Evolutionary conservation across 768 basidiomycete genomes (phyloP).

Genomic region (Dioszegia aurantiaca): DNA sequence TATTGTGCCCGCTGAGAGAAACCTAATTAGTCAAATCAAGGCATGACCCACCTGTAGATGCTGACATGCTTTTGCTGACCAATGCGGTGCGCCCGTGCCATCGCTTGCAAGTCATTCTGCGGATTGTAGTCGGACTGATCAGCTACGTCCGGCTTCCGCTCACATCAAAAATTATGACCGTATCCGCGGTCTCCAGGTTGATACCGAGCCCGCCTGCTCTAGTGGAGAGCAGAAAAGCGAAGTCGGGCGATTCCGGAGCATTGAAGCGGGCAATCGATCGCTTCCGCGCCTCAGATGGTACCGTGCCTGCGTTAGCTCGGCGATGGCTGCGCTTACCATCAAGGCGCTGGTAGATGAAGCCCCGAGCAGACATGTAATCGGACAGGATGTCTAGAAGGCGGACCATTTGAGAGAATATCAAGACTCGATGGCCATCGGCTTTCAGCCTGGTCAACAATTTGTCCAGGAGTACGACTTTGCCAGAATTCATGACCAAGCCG

Average conservation of each 20-base stretch:
- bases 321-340: constrained; percentile 63
- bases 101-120: constrained; percentile 96
- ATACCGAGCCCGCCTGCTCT: constrained; percentile 97
- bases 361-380: constrained; percentile 87
- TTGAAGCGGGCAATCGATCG: constrained; percentile 98
- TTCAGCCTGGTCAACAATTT: constrained; percentile 87
- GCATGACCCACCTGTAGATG: constrained; percentile 66
- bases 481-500: constrained; percentile 97
- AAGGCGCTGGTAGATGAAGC: constrained; percentile 87
- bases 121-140: constrained; percentile 93
- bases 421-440: constrained; percentile 88
- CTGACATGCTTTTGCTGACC: constrained; percentile 98
- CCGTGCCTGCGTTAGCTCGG: constrained; percentile 53
- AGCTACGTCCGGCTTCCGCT: constrained; percentile 3
- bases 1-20: constrained; percentile 98
- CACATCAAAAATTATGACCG: constrained; percentile 92
- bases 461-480: constrained; percentile 96
- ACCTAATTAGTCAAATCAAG: constrained; percentile 43
- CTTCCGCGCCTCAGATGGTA: constrained; percentile 86
- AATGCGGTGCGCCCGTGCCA: constrained; percentile 98
- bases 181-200: constrained; percentile 97
- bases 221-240: constrained; percentile 93
- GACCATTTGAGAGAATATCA: constrained; percentile 99
- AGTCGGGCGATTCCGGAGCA: constrained; percentile 84
- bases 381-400: constrained; percentile 97